These are phyloP conservation scores for Gossypium anomalum DNA, from an alignment of 345 rosid genomes.

Conservation along the genomic window DNA sequence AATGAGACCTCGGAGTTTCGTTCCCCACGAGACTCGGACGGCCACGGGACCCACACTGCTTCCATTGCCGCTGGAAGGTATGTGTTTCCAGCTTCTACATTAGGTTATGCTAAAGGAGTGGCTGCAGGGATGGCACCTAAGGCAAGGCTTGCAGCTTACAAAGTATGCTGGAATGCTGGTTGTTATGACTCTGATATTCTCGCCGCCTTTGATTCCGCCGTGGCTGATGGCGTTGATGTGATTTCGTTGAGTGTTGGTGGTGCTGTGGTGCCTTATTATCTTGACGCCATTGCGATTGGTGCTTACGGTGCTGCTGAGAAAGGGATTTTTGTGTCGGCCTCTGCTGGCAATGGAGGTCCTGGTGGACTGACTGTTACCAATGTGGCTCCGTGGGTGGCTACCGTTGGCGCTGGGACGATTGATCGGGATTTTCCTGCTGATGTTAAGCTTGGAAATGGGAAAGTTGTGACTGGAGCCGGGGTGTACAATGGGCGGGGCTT, in stretches of 20 bases:
- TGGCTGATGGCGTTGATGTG: conserved; percentile 78
- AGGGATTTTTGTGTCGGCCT: conserved; percentile 78
- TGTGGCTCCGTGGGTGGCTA: conserved; percentile 80
- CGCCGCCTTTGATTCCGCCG: conserved; percentile 82
- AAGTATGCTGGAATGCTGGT: conserved; percentile 91
- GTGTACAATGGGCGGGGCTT: conserved; percentile 61
- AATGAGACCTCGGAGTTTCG: conserved; percentile 62
- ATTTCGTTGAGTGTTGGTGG: conserved; percentile 88
- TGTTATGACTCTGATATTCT: conserved; percentile 91
- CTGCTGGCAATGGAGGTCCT: conserved; percentile 96
- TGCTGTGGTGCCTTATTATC: conserved; percentile 78
- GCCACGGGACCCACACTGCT: conserved; percentile 90
- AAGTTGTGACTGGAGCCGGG: conserved; percentile 55
- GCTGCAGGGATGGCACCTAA: conserved; percentile 96
- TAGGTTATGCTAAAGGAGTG: conserved; percentile 76
- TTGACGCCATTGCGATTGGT: conserved; percentile 89
- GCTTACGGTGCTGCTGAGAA: conserved; percentile 71
- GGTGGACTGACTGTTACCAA: conserved; percentile 77
- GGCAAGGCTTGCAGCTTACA: conserved; percentile 81
- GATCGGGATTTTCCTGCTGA: conserved; percentile 83
- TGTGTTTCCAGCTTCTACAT: conserved; percentile 70
- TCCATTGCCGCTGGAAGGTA: conserved; percentile 81
- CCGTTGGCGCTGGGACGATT: conserved; percentile 82
- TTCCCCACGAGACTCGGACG: conserved; percentile 83
- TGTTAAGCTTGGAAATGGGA: conserved; percentile 69